Conservation (phyloP, 495 filamentous ascomycete species). For the Friedmanniomyces simplex region DNA sequence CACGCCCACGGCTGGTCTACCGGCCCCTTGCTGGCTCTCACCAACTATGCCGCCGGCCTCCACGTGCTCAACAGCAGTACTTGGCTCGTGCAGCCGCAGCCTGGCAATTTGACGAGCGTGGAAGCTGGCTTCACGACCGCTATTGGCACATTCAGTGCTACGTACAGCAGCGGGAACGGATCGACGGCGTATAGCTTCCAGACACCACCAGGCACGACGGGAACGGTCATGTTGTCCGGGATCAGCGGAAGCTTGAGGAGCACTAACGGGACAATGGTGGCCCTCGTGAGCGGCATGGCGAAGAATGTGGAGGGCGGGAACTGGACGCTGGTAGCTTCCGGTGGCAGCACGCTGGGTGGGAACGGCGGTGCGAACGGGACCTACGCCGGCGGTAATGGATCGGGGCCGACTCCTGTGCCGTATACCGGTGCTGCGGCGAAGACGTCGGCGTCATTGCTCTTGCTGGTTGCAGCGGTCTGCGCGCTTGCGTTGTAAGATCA, state of each 20-base stretch:
- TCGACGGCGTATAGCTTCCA: constrained; percentile 16
- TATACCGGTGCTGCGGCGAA: neutral
- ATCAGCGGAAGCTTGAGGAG: too few species aligned
- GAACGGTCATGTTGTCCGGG: neutral
- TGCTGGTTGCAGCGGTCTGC: neutral
- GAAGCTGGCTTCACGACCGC: constrained; percentile 25
- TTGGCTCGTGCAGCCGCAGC: constrained; percentile 22
- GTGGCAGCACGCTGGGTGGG: neutral
- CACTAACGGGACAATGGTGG: neutral
- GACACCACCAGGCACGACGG: constrained; percentile 5
- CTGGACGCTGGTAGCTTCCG: neutral
- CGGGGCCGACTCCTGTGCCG: neutral
- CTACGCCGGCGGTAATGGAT: neutral
- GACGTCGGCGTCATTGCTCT: neutral
- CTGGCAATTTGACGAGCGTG: constrained; percentile 20
- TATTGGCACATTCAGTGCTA: constrained; percentile 15
- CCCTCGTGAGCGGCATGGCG: neutral
- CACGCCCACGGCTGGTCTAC: constrained; percentile 29
- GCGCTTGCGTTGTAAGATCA: neutral
- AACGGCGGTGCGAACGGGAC: neutral
- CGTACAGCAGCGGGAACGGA: constrained; percentile 3
- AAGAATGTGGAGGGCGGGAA: neutral
- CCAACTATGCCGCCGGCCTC: constrained; percentile 21
- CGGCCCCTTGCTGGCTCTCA: constrained; percentile 22
- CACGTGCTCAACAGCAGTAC: constrained; percentile 10